Base-by-base conservation (phyloP, 129 eudicot species). In the Erigeron canadensis region DNA sequence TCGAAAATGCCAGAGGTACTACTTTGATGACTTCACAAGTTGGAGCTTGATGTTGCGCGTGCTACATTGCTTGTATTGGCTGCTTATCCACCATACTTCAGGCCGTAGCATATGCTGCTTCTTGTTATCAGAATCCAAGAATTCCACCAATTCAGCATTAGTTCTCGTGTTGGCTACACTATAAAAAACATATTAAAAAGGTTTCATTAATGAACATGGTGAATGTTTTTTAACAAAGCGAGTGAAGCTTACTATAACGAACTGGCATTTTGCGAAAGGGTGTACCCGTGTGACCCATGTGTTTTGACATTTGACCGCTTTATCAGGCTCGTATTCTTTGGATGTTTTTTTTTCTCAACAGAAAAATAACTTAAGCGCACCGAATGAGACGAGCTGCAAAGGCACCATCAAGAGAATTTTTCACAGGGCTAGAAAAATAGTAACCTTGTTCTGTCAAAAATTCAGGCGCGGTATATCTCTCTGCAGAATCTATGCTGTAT, bases 321-420 rank as follows among this genome's bases (percentile, higher is more conserved):
- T 56, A 46, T 66, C 62, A 28, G 8, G 40, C 19, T 56, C 48
- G 5, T 54, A 39, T 10, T 54, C 48, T 16, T 50, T 18, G 19
- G 21, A 57, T 39, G 11, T 38, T 1, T 21, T 21, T 42, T 58
- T 13, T 18, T 65, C 44, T 8, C 22, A 66, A 23, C 51, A 4
- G 18, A 59, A 23, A 65, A 48, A 22, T 19, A 6, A 71, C 75
- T 81, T 56, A 69, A 48, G 82, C 72, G 28, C 59, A 17, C 45
- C 84, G 87, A 56, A 84, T 51, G 66, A 93, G 96, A 40, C 98
- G 95, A 70, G 98, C 96, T 74, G 96, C 98, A 85, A 93, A 89
- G 47, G 98, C 98, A 78, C 98, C 98, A 74, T 93, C 98, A 46
- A 89, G 81, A 59, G 88, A 80, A 81, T 87, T 91, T 10, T 84